A percentile compares a stretch with the other conserved stretches of the same genome.
phyloP scores from a whole-genome alignment of 2,329 filamentous ascomycete genomes.

The Trichoderma gracile region DNA sequence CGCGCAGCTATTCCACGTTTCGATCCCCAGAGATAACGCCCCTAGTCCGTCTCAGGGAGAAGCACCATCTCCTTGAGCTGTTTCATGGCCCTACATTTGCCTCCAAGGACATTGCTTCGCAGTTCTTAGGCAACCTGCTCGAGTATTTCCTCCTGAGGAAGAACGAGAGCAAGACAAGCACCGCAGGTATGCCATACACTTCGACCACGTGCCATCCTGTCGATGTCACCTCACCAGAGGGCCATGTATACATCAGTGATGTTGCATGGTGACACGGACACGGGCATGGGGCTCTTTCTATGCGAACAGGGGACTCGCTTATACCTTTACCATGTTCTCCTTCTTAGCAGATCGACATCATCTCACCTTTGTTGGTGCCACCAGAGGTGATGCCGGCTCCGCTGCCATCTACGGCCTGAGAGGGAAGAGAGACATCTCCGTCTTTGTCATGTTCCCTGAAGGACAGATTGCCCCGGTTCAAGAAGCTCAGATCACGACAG shows the following conservation, averaged over 20 bases:
- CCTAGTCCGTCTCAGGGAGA: conserved; percentile 69
- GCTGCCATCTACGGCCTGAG: conserved; percentile 93
- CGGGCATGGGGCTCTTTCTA: conserved; percentile 1
- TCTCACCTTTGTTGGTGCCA: conserved; percentile 82
- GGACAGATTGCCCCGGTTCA: conserved; percentile 90
- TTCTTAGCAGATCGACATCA: conserved; percentile 64
- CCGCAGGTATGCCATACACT: conserved; percentile 40
- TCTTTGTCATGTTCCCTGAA: conserved; percentile 92
- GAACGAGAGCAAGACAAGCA: conserved; percentile 67
- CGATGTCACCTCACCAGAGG: neutral
- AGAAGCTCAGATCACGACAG: conserved; percentile 96
- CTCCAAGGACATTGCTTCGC: conserved; percentile 87
- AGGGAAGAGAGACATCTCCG: conserved; percentile 94
- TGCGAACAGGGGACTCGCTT: conserved; percentile 7
- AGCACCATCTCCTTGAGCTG: conserved; percentile 85
- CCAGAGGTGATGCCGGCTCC: conserved; percentile 85
- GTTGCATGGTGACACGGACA: conserved; percentile 6
- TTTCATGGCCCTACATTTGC: conserved; percentile 96
- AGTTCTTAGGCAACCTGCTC: conserved; percentile 95
- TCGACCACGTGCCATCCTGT: conserved; percentile 8
- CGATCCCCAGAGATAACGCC: conserved; percentile 69
- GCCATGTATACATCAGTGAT: conserved; percentile 11
- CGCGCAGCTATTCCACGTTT: conserved; percentile 87
- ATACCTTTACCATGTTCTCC: neutral
- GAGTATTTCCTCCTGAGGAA: conserved; percentile 79